Percentiles rank a stretch among this genome's conserved stretches.
phyloP scores from a whole-genome alignment of 2,329 filamentous ascomycete species.

The Fusarium sacchari region DNA sequence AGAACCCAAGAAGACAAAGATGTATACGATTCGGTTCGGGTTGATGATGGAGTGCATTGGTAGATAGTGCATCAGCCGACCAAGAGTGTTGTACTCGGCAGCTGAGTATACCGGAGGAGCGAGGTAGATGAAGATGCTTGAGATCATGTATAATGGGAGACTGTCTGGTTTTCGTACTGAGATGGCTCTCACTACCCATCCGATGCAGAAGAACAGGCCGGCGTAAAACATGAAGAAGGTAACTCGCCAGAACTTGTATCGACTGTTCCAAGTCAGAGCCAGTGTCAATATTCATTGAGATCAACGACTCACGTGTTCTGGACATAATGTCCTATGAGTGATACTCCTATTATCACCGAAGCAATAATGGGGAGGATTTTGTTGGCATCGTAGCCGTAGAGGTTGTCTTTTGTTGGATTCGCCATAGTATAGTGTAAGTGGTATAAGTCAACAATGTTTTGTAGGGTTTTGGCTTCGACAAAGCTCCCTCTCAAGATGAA shows the following conservation, averaged over 20 bases:
- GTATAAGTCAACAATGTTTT: not conserved
- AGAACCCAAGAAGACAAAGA: constrained; percentile 40
- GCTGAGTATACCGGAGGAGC: constrained; percentile 40
- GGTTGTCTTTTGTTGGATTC: constrained; percentile 32
- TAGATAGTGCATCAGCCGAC: constrained; percentile 42
- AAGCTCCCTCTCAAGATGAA: not conserved
- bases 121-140: constrained; percentile 40
- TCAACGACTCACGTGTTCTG: constrained; percentile 35
- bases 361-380: constrained; percentile 36
- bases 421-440: constrained; percentile 7
- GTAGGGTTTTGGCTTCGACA: not conserved
- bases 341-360: constrained; percentile 32
- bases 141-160: constrained; percentile 39
- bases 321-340: constrained; percentile 22
- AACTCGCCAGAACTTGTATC: constrained; percentile 40
- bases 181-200: constrained; percentile 36
- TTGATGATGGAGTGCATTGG: constrained; percentile 42
- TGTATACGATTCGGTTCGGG: constrained; percentile 42
- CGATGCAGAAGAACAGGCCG: constrained; percentile 35
- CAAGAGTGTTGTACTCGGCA: constrained; percentile 42
- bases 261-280: too few species aligned
- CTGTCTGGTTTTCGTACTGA: constrained; percentile 34
- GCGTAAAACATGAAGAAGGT: constrained; percentile 44
- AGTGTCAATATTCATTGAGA: too few species aligned
- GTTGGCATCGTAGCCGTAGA: constrained; percentile 42